These are phyloP conservation scores for Paracamarosporium sp. DNA, from an alignment of 2,329 filamentous ascomycete species.

Conservation along the genomic window DNA sequence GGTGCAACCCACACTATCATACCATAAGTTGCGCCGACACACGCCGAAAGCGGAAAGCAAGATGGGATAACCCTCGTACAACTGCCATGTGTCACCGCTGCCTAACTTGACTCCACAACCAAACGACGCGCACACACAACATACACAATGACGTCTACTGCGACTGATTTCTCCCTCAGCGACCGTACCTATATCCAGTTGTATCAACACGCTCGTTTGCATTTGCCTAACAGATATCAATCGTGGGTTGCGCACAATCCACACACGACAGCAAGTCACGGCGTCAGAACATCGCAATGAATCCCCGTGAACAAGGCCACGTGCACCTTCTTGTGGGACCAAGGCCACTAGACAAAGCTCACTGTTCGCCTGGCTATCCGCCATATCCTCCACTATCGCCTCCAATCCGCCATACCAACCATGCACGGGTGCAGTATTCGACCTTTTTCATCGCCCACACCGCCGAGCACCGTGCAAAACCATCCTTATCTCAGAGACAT, in stretches of 20 bases:
- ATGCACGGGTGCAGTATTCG: neutral
- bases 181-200: neutral
- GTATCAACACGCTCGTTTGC: constrained; percentile 2
- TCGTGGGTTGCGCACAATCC: neutral
- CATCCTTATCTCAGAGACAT: neutral
- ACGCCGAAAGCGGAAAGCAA: neutral
- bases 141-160: neutral
- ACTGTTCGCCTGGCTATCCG: constrained; percentile 1
- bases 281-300: neutral
- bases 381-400: neutral
- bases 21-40: neutral
- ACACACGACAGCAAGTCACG: neutral
- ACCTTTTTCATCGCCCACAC: neutral
- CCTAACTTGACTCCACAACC: constrained; percentile 1
- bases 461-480: neutral
- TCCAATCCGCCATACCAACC: neutral
- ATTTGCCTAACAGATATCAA: neutral
- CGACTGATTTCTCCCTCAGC: neutral
- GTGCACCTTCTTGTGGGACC: neutral
- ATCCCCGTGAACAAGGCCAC: neutral
- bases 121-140: neutral
- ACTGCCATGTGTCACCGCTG: neutral
- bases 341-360: neutral
- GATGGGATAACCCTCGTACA: neutral
- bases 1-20: neutral